A percentile compares a stretch with the other conserved stretches of the same genome.
phyloP scores from a whole-genome alignment of 331 rosid genomes.

The Quercus tomentella region DNA sequence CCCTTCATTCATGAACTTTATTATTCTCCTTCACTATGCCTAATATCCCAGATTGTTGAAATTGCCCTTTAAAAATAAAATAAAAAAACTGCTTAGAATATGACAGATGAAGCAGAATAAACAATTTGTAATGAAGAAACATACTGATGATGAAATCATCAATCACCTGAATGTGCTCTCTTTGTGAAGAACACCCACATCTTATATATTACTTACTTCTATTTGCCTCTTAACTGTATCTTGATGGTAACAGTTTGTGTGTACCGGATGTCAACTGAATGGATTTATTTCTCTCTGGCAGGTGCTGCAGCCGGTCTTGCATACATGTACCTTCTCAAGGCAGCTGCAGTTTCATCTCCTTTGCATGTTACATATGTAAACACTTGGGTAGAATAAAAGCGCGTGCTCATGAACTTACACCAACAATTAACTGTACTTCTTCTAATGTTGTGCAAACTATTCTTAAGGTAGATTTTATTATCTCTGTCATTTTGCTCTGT shows the following conservation, averaged over 20 bases:
- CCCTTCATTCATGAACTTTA: neutral
- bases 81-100: neutral
- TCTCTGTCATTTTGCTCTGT: neutral
- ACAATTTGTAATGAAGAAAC: neutral
- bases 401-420: constrained; percentile 75
- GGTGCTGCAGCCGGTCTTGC: constrained; percentile 76
- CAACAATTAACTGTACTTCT: constrained; percentile 78
- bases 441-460: constrained; percentile 84
- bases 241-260: neutral
- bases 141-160: neutral
- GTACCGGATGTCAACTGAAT: neutral
- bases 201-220: neutral
- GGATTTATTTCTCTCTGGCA: constrained; percentile 66
- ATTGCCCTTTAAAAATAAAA: neutral
- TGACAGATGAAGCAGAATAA: neutral
- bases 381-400: constrained; percentile 75
- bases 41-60: neutral
- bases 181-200: neutral
- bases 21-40: neutral
- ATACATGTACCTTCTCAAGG: constrained; percentile 65
- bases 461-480: constrained; percentile 52
- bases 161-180: neutral
- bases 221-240: neutral
- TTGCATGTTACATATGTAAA: constrained; percentile 82
- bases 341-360: constrained; percentile 62